Base-by-base conservation (phyloP, 805 yeast species). In the Ogataea populi-albae region DNA sequence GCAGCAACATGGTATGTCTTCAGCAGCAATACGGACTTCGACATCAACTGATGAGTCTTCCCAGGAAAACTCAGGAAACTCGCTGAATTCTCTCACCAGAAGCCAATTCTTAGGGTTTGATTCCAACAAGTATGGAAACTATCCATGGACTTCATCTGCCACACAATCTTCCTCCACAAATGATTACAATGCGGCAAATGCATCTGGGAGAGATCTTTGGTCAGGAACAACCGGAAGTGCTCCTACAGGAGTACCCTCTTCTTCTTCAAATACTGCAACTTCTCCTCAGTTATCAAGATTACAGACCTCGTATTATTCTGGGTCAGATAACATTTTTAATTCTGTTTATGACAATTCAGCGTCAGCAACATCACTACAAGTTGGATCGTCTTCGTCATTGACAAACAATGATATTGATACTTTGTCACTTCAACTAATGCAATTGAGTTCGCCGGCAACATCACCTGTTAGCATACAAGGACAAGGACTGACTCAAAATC, bases 391-490 rank as follows among this genome's bases (percentile, higher is more conserved):
- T 4, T 38, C 45, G 3, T 31, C 43, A 8, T 22, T 45, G 22
- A 32, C 48, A 12, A 49, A 38, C 30, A 49, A 45, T 20, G 59
- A 54, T 31, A 52, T 54, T 46, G 60, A 54, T 32, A 46, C 53
- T n/a, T 34, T 55, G 37, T 45, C 59, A 5, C 39, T 43, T 21
- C 60, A 55, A 26, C 32, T 54, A 33, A 34, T 55, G 50, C 49
- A 52, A n/a, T 26, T 55, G 35, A 41, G 45, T 25, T 24, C 48
- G 7, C 40, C 46, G 10, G 35, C 42, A 16, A 24, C 47, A 11
- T 27, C 41, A 1, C 12, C 38, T 27, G 21, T 27, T 9, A 38
- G 26, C 21, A 19, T 34, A 6, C 45, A 43, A 17, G 19, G 21
- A 16, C 30, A 27, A 27, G 15, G 15, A 10, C 30, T 27, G 30